Percentiles rank a stretch among this genome's conserved stretches.
These are phyloP conservation scores for Aquilaria agallochum DNA, from an alignment of 441 rosid genomes.

Conservation along the genomic window DNA sequence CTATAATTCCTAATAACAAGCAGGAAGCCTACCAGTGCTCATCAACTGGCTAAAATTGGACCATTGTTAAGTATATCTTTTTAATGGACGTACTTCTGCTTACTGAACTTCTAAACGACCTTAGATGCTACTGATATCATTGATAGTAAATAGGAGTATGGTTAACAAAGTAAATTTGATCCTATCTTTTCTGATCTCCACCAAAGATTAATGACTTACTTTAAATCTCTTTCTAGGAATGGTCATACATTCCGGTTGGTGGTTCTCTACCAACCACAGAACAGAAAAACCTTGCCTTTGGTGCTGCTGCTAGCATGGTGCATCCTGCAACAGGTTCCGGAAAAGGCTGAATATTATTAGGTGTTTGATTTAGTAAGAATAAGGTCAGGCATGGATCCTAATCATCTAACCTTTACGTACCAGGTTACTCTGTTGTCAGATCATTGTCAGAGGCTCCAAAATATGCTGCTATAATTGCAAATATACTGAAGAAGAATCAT, in stretches of 20 bases:
- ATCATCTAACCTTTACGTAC: conserved; percentile 18
- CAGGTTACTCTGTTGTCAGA: conserved; percentile 96
- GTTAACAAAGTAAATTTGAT: no score
- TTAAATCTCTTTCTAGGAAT: conserved; percentile 55
- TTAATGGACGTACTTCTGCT: background rate
- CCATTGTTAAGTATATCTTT: no score
- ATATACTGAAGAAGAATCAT: conserved; percentile 45
- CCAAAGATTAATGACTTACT: conserved; percentile 6
- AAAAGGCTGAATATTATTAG: conserved; percentile 8
- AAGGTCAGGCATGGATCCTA: conserved; percentile 6
- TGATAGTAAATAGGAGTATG: background rate
- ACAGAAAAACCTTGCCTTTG: conserved; percentile 92
- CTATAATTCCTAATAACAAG: no score
- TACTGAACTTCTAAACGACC: background rate
- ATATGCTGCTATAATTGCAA: conserved; percentile 82
- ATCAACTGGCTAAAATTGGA: no score
- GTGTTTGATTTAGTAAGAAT: conserved; percentile 8
- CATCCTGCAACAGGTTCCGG: conserved; percentile 89
- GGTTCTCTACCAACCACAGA: conserved; percentile 94
- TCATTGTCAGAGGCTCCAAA: conserved; percentile 96
- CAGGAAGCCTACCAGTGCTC: no score
- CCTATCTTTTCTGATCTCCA: no score
- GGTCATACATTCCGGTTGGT: conserved; percentile 99
- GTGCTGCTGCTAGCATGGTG: conserved; percentile 99
- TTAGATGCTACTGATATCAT: background rate